These are phyloP conservation scores for Pichia thaimueangensis DNA, from an alignment of 805 yeast species.

Conservation along the genomic window DNA sequence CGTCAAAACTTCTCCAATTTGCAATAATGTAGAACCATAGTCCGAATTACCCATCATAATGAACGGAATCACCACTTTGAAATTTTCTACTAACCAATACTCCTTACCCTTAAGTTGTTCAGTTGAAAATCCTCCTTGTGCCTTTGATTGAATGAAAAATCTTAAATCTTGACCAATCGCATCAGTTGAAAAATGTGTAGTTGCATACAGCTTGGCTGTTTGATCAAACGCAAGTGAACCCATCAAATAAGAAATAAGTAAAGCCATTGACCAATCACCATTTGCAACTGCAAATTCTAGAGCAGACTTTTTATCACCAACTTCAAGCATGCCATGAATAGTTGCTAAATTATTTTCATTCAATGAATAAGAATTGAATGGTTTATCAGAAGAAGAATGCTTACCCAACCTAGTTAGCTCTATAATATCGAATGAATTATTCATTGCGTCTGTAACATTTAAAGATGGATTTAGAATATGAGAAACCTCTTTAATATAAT, in stretches of 20 bases:
- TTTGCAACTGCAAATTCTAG: constrained; percentile 52
- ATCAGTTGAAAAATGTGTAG: constrained; percentile 17
- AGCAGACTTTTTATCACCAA: constrained; percentile 65
- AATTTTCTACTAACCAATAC: constrained; percentile 27
- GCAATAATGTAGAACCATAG: constrained; percentile 19
- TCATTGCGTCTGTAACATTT: constrained; percentile 7
- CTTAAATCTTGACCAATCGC: constrained; percentile 23
- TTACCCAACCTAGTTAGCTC: constrained; percentile 14
- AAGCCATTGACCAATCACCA: constrained; percentile 72
- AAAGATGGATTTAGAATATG: constrained; percentile 38
- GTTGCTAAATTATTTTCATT: constrained; percentile 23
- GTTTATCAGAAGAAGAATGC: constrained; percentile 10
- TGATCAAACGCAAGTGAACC: constrained; percentile 44
- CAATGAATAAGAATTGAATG: constrained; percentile 23
- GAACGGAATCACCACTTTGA: constrained; percentile 26
- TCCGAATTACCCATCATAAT: constrained; percentile 23
- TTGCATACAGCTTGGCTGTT: constrained; percentile 39
- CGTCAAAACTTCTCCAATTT: constrained; percentile 32
- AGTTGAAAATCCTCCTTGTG: constrained; percentile 14
- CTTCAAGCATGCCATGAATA: constrained; percentile 37
- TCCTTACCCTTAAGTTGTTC: constrained; percentile 22
- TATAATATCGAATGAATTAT: constrained; percentile 16
- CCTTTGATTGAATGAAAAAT: constrained; percentile 25
- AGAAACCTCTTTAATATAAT: constrained; percentile 31
- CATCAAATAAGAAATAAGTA: constrained; percentile 59